Evolutionary conservation across 2,329 filamentous ascomycete genomes (phyloP), one percentile per base, ranked within the genome.

Genomic region (Pestalotiopsis sp.): DNA sequence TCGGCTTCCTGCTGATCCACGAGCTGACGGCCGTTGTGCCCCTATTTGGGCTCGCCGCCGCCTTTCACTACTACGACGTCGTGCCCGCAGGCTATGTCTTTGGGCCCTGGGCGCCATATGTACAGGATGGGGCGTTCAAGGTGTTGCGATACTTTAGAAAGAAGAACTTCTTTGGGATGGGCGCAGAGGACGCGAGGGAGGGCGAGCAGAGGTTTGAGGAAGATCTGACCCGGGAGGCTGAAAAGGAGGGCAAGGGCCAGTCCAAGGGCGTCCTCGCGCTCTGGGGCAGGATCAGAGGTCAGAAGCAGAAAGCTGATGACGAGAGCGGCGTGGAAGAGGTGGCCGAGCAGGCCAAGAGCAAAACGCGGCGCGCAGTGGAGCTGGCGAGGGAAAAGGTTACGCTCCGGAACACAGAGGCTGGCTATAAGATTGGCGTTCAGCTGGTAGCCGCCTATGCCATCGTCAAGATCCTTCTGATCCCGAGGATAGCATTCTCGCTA

Each of bases 371-470:
- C 44, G 74, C 72, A 20, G 73, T 74, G 70, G 61, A 66, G 13
- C 73, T 71, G 66, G 73, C 72, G 6, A 74, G 71, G 67, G 66
- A 71, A 57, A 73, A 68, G 66, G 71, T 73, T 30, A 76, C 73
- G 35, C 68, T 70, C 2, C 74, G 76, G 14, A 73, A 73, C 44
- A 78, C 76, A 9, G 75, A 75, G 59, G 71, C 71, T 66, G 72
- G 73, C 5, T 88, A 89, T 74, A 85, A 83, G 70, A 81, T 90
- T n/a, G 81, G 89, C 4, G 81, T 89, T 0, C 88, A 91, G 78
- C 88, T 98, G 71, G 96, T 93, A 26, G 91, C 96, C 22, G 94
- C 96, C 4, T 99, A 96, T 83, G 92, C 94, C 0, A 87, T 98
- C 70, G 97, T 94, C 1, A 99, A 99, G 81, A 89, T 89, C 17